A percentile compares a stretch with the other conserved stretches of the same genome.
These are phyloP conservation scores for Penicillium cinerascens DNA, from an alignment of 495 filamentous ascomycete genomes.

Conservation along the genomic window DNA sequence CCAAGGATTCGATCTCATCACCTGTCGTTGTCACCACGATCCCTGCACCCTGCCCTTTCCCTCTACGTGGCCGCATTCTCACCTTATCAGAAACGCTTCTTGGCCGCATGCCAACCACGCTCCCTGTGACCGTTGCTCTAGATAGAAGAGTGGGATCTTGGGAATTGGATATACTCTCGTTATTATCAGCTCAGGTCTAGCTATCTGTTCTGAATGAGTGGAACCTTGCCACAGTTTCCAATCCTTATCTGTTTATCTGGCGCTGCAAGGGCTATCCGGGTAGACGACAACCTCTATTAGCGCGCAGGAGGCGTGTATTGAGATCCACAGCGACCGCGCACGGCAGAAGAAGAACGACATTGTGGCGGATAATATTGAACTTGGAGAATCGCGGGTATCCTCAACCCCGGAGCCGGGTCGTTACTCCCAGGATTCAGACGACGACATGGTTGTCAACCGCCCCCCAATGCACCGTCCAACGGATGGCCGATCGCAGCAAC, in stretches of 20 bases:
- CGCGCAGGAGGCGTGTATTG: neutral
- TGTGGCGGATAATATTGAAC: conserved; percentile 29
- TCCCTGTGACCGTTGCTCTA: neutral
- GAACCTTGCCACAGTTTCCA: conserved; percentile 1
- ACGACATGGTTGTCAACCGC: conserved; percentile 44
- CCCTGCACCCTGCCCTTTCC: conserved; percentile 7
- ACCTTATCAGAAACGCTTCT: neutral
- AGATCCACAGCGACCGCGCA: conserved; percentile 1
- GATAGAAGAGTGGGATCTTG: neutral
- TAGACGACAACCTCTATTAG: conserved; percentile 4
- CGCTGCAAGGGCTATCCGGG: neutral
- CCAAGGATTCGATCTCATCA: neutral
- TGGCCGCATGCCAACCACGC: conserved; percentile 8
- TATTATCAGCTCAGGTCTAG: neutral
- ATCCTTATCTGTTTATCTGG: conserved; percentile 22
- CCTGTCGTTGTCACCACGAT: neutral
- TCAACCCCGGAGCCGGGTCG: conserved; percentile 16
- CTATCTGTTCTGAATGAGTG: conserved; percentile 13
- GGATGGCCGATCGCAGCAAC: conserved; percentile 51
- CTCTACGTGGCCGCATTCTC: conserved; percentile 15
- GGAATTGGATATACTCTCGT: neutral
- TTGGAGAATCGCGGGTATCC: conserved; percentile 17
- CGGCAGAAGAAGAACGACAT: conserved; percentile 5
- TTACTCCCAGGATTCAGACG: conserved; percentile 35
- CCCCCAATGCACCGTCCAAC: conserved; percentile 47